A percentile compares a stretch with the other conserved stretches of the same genome.
phyloP scores from a whole-genome alignment of 306 rosid species.

The Hippophae gyantsensis region DNA sequence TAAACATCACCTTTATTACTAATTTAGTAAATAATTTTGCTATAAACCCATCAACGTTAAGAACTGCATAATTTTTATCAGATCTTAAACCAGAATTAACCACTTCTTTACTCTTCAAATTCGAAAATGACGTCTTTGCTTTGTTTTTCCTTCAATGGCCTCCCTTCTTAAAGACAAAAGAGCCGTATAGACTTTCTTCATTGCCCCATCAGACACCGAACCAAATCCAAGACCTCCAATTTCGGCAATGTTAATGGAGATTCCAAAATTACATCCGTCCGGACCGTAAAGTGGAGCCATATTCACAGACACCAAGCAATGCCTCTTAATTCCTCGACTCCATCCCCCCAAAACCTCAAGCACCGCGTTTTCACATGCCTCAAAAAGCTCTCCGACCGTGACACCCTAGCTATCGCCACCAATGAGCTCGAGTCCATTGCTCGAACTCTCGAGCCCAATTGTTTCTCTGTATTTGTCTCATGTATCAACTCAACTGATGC shows the following conservation, averaged over 20 bases:
- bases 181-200: too few species aligned
- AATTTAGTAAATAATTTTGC: too few species aligned
- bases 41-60: too few species aligned
- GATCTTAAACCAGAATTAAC: too few species aligned
- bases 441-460: conserved; percentile 39
- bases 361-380: conserved; percentile 72
- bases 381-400: conserved; percentile 93
- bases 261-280: conserved; percentile 13
- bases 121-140: too few species aligned
- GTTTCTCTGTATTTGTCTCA: conserved; percentile 58
- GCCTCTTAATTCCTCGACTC: conserved; percentile 35
- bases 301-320: conserved; percentile 12
- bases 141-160: too few species aligned
- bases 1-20: too few species aligned
- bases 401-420: conserved; percentile 63
- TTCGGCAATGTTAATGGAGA: conserved; percentile 61
- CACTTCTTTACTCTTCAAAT: too few species aligned
- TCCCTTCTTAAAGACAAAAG: too few species aligned
- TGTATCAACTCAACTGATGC: conserved; percentile 78
- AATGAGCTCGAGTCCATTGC: conserved; percentile 70
- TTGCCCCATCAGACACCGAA: too few species aligned
- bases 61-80: too few species aligned
- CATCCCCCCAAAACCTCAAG: conserved; percentile 46
- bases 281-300: conserved; percentile 6
- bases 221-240: conserved; percentile 4